Evolutionary conservation across 2,329 filamentous ascomycete genomes (phyloP), one percentile per base, ranked within the genome.

Genomic region (Aspergillus ustus): DNA sequence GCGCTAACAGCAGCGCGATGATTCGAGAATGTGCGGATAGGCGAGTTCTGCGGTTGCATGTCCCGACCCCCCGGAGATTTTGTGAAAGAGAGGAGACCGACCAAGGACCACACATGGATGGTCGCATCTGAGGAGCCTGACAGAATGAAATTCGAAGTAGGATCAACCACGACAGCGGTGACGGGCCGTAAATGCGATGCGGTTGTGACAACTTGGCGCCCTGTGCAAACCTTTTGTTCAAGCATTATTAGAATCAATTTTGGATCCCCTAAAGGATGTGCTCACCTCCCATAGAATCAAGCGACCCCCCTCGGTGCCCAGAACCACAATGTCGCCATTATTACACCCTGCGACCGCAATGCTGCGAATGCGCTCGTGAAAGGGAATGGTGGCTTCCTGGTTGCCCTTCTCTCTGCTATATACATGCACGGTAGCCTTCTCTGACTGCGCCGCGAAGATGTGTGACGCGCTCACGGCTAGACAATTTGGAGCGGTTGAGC

Each of bases 341-440:
- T 83, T 82, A 66, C 91, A 85, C 52, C 86, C 89, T 25, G 88
- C 87, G 58, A 96, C 82, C 22, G 88, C 85, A 70, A 96, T 80
- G 77, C 91, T 93, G 66, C 88, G 89, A 71, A 99, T 92, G 70
- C 89, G 87, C 77, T 98, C 94, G 0, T 91, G 89, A 70, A 99
- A 96, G 0, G 93, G 90, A 20, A 98, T 87, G 19, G 92, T 85
- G 7, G 92, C 91, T 78, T 98, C 94, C 73, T 97, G 93, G 69
- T 91, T 95, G 29, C 91, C 91, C 65, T 91, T 91, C 61, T 88
- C 84, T 59, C 93, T 86, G 61, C 87, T 93, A 78, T 98, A 99
- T 59, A 99, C 92, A 78, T 98, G 92, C 1, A 99, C 85, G 46
- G 96, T 91, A 0, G 93, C 92, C 77, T 97, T 98, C 66, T 93